These are phyloP conservation scores for Lichtheimia ramosa DNA, from an alignment of 371 early-diverging fungal species.

Conservation along the genomic window DNA sequence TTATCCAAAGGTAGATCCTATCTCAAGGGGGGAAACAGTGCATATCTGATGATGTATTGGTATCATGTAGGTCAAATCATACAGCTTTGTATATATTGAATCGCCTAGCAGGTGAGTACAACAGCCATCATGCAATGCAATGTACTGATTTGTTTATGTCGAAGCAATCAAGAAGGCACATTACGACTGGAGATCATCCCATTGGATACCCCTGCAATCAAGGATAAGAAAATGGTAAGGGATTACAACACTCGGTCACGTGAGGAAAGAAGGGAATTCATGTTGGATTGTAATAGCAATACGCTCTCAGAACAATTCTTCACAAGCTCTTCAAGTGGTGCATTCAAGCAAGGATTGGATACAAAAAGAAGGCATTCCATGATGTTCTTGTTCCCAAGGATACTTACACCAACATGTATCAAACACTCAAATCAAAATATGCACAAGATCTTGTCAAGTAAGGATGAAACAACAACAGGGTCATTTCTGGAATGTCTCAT, in stretches of 20 bases:
- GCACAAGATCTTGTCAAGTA: constrained; percentile 53
- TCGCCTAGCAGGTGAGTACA: background rate
- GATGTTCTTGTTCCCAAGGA: constrained; percentile 75
- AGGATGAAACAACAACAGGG: constrained; percentile 2
- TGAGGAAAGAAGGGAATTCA: too few species aligned
- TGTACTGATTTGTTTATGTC: too few species aligned
- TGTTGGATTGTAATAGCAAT: constrained; percentile 39
- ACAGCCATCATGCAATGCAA: too few species aligned
- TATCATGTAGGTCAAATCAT: constrained; percentile 34
- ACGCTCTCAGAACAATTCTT: constrained; percentile 62
- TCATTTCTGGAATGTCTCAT: background rate
- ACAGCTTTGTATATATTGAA: constrained; percentile 37
- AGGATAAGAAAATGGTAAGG: constrained; percentile 54
- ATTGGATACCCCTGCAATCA: constrained; percentile 13
- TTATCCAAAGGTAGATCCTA: constrained; percentile 64
- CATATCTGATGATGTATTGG: too few species aligned
- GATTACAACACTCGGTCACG: too few species aligned
- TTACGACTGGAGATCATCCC: constrained; percentile 37
- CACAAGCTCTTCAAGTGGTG: constrained; percentile 82
- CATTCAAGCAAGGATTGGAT: constrained; percentile 70
- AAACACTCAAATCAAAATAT: constrained; percentile 65
- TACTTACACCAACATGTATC: constrained; percentile 61
- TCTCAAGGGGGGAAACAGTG: constrained; percentile 15
- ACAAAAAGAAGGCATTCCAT: constrained; percentile 70
- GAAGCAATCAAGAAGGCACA: background rate